These are phyloP conservation scores for Loxodes magnus DNA, from an alignment of 73 alveolate species.

Conservation along the genomic window DNA sequence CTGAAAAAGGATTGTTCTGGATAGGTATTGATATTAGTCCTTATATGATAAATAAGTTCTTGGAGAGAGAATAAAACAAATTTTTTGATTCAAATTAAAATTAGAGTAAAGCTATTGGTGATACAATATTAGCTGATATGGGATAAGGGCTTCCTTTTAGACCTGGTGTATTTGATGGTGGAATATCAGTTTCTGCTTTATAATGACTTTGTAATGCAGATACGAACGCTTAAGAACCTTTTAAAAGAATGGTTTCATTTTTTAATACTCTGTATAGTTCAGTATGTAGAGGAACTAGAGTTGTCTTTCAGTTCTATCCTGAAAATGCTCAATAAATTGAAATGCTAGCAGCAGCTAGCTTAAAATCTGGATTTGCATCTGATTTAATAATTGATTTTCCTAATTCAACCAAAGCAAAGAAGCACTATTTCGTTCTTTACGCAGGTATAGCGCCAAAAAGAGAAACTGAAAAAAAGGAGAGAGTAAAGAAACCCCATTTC, in stretches of 20 bases:
- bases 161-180: conserved; percentile 93
- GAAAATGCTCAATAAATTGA: conserved; percentile 88
- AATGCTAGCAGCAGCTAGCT: conserved; percentile 80
- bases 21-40: conserved; percentile 90
- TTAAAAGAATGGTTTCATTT: conserved; percentile 67
- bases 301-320: conserved; percentile 93
- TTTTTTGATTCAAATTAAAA: not conserved
- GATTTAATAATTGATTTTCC: conserved; percentile 15
- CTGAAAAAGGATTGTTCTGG: conserved; percentile 89
- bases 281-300: conserved; percentile 80
- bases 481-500: conserved; percentile 35
- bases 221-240: conserved; percentile 78
- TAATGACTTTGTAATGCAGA: conserved; percentile 97
- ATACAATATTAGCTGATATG: conserved; percentile 62
- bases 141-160: conserved; percentile 91
- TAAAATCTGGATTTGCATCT: conserved; percentile 40
- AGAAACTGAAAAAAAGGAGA: conserved; percentile 55
- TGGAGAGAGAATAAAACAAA: conserved; percentile 38
- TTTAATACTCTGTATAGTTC: conserved; percentile 74
- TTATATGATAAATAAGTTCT: conserved; percentile 86
- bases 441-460: conserved; percentile 8
- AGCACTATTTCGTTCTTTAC: conserved; percentile 5
- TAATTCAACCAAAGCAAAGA: conserved; percentile 20
- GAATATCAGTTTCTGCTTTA: conserved; percentile 86
- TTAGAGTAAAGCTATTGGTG: conserved; percentile 47